Evolutionary conservation across 495 filamentous ascomycete genomes (phyloP), one percentile per base, ranked within the genome.

Genomic region (Hypoxylon rickii): DNA sequence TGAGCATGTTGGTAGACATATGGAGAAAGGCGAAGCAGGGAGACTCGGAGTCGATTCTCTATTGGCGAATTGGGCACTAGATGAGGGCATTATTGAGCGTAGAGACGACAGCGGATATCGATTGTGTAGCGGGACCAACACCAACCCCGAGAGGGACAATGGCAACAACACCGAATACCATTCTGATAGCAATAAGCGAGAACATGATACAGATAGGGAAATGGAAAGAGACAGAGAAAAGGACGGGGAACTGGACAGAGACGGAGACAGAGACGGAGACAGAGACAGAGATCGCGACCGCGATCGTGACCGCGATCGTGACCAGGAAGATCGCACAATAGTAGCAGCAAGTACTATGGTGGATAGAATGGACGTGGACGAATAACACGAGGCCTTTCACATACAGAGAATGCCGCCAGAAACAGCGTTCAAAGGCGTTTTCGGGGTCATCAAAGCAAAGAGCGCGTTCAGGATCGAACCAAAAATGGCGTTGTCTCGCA

Each of bases 1-100:
- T 62, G 93, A 98, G 68, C 93, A 98, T 69, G 89, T 98, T 2
- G 93, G 92, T 0, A 79, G 87, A 22, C 94, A 96, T 68, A 88
- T 92, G 76, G 91, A 96, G 67, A 79, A 81, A 57, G 74, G 75
- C 7, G 83, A 84, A 58, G 80, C 78, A 24, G 55, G 62, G 22
- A 62, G 73, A 10, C 65, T 83, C 45, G 77, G 72, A 0, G 75
- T 81, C 19, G 83, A 86, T 59, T 57, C 65, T 4, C 59, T 76
- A 11, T 61, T 86, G 33, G 75, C 80, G 2, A 67, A 76, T 38
- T 86, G 83, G 82, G 80, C 83, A 3, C 58, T 83, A 5, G 75
- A 79, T 0, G 75, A 80, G 51, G 72, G 72, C n/a, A 84, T 86
- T 41, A 80, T 86, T 51, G 79, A 83, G 54, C 69, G 68, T 6